Evolutionary conservation across 768 basidiomycete genomes (phyloP).

Genomic region (Mycena capillaripes): DNA sequence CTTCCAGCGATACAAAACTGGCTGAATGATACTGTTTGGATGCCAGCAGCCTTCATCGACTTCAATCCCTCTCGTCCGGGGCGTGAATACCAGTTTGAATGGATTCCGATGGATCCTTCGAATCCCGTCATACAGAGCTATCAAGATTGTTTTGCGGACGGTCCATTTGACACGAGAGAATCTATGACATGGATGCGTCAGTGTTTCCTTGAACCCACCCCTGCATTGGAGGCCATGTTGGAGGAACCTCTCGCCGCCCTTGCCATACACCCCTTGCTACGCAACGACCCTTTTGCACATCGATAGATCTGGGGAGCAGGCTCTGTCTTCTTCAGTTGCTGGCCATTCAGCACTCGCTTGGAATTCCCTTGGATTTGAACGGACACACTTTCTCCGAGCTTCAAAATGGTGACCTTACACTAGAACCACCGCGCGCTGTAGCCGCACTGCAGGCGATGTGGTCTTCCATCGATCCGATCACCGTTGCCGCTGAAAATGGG

Average conservation of each 20-base stretch:
- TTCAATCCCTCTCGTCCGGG: too few species aligned
- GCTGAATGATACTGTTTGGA: too few species aligned
- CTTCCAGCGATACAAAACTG: too few species aligned
- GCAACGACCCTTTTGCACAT: too few species aligned
- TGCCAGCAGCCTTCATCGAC: too few species aligned
- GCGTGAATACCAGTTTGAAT: too few species aligned
- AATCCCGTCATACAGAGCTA: background rate
- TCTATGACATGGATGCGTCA: background rate
- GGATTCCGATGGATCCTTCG: background rate
- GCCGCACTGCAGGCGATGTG: background rate
- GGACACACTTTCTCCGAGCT: background rate
- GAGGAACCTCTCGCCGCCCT: background rate
- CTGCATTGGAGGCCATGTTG: slow-evolving; percentile 2
- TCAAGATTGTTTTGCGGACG: background rate
- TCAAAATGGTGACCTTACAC: background rate
- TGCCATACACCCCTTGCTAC: background rate
- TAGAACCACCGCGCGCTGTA: too few species aligned
- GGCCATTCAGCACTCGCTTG: background rate
- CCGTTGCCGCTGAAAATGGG: too few species aligned
- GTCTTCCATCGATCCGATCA: background rate
- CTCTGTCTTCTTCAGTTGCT: slow-evolving; percentile 18
- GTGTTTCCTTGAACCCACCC: background rate
- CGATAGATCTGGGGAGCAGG: background rate
- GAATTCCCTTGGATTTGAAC: slow-evolving; percentile 9
- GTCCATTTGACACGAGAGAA: background rate